phyloP scores from a whole-genome alignment of 73 alveolate species.

The Halteria grandinella region DNA sequence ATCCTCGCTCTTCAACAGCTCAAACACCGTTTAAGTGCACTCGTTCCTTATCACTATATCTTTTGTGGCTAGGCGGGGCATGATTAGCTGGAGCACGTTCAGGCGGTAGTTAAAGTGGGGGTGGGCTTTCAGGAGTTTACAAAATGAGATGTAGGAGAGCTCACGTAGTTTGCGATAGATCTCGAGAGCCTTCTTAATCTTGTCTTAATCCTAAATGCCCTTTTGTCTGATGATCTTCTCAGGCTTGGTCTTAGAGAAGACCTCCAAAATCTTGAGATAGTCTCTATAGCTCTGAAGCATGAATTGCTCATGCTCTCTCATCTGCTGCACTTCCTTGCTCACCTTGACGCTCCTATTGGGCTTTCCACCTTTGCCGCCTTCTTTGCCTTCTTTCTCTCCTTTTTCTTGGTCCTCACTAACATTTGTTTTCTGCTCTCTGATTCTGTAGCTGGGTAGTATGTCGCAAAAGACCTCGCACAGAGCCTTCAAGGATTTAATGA shows the following conservation, averaged over 20 bases:
- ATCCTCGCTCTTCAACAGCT: slow-evolving; percentile 26
- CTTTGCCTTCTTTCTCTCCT: background rate
- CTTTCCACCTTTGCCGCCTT: too few relatives aligned
- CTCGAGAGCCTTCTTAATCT: background rate
- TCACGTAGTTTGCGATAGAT: slow-evolving; percentile 37
- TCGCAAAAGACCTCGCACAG: slow-evolving; percentile 48
- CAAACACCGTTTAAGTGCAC: slow-evolving; percentile 25
- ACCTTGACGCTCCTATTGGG: too few relatives aligned
- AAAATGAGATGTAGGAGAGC: slow-evolving; percentile 18
- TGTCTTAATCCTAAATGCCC: background rate
- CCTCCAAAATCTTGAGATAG: slow-evolving; percentile 49
- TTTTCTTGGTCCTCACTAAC: slow-evolving; percentile 25
- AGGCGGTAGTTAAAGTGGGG: slow-evolving; percentile 60
- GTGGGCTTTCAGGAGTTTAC: slow-evolving; percentile 27
- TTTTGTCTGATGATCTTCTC: background rate
- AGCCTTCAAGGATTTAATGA: slow-evolving; percentile 2
- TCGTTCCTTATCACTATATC: slow-evolving; percentile 31
- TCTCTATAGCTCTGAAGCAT: slow-evolving; percentile 41
- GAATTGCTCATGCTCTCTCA: slow-evolving; percentile 55
- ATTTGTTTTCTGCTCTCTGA: slow-evolving; percentile 8
- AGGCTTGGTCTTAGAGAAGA: slow-evolving; percentile 37
- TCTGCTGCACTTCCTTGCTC: slow-evolving; percentile 32
- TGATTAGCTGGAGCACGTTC: slow-evolving; percentile 37
- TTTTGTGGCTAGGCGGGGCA: slow-evolving; percentile 28
- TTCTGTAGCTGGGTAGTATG: slow-evolving; percentile 48